Conservation (phyloP, 495 filamentous ascomycete genomes). For the Cercophora sp. region DNA sequence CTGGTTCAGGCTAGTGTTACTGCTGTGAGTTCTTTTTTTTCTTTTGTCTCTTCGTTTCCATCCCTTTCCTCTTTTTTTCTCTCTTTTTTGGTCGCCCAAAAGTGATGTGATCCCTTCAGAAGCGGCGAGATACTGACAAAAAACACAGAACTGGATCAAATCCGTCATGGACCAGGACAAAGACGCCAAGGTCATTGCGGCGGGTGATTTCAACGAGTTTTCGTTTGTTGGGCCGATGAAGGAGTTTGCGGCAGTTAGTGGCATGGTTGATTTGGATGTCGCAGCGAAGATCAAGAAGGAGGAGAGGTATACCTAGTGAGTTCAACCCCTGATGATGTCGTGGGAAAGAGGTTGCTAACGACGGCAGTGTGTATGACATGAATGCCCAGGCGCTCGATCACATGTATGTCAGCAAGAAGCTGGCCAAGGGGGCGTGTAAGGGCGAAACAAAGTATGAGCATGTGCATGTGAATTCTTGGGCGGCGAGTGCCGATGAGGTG, state of each 20-base stretch:
- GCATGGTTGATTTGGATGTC: conserved; percentile 52
- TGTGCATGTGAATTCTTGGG: conserved; percentile 61
- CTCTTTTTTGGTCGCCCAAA: too few relatives aligned
- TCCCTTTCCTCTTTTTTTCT: neutral
- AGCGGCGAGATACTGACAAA: neutral
- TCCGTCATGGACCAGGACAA: conserved; percentile 41
- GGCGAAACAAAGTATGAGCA: conserved; percentile 48
- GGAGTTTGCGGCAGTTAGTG: conserved; percentile 37
- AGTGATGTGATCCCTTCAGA: too few relatives aligned
- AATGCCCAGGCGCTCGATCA: conserved; percentile 55
- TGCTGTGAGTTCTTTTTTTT: conserved; percentile 31
- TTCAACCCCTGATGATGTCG: neutral
- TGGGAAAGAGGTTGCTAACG: conserved; percentile 1
- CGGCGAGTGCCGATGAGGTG: conserved; percentile 35
- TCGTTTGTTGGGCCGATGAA: conserved; percentile 48
- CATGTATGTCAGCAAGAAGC: conserved; percentile 49
- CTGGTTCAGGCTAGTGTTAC: conserved; percentile 46
- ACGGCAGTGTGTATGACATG: conserved; percentile 31
- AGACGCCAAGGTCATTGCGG: conserved; percentile 43
- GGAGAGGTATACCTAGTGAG: conserved; percentile 58
- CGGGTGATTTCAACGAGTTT: conserved; percentile 65
- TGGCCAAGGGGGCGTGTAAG: conserved; percentile 22
- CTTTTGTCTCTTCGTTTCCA: neutral
- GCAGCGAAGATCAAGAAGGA: conserved; percentile 35
- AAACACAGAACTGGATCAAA: conserved; percentile 27